A percentile compares a stretch with the other conserved stretches of the same genome.
These are phyloP conservation scores for Calonectria crousiana DNA, from an alignment of 2,329 filamentous ascomycete species.

Conservation along the genomic window DNA sequence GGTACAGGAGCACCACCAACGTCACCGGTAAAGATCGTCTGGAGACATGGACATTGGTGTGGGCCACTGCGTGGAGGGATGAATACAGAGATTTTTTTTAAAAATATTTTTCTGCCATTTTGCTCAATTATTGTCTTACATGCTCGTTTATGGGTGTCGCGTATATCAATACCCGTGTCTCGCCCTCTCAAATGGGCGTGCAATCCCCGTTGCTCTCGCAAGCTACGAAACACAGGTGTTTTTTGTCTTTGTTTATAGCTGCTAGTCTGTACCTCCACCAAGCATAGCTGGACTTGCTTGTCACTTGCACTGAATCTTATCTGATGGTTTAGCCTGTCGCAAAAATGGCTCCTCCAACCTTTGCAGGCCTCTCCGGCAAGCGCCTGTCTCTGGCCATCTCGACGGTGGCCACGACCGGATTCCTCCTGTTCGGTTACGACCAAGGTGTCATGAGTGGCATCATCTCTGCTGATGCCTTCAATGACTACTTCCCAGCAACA, in stretches of 20 bases:
- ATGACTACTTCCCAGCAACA: slow-evolving; percentile 58
- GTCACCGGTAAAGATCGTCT: slow-evolving; percentile 37
- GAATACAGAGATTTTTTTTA: slow-evolving; percentile 22
- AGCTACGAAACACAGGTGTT: not conserved
- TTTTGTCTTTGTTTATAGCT: not conserved
- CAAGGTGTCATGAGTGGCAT: slow-evolving; percentile 68
- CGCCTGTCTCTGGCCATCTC: slow-evolving; percentile 69
- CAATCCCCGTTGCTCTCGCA: not conserved
- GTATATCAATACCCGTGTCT: slow-evolving; percentile 30
- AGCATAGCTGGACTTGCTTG: slow-evolving; percentile 36
- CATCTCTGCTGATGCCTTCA: slow-evolving; percentile 63
- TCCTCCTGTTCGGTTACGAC: slow-evolving; percentile 71
- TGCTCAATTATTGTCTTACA: slow-evolving; percentile 7
- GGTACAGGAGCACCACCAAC: not conserved
- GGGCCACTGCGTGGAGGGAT: slow-evolving; percentile 25
- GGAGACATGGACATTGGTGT: slow-evolving; percentile 29
- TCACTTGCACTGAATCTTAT: not conserved
- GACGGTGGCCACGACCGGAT: slow-evolving; percentile 73
- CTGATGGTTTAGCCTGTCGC: not conserved
- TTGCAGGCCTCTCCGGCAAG: slow-evolving; percentile 70
- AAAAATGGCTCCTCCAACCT: slow-evolving; percentile 66
- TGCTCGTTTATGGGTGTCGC: not conserved
- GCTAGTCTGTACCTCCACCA: not conserved
- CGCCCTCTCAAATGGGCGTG: slow-evolving; percentile 1
- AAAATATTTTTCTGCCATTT: not conserved